Percentiles rank a stretch among this genome's conserved stretches.
These are phyloP conservation scores for Galerina sulciceps DNA, from an alignment of 768 basidiomycete species.

Conservation along the genomic window DNA sequence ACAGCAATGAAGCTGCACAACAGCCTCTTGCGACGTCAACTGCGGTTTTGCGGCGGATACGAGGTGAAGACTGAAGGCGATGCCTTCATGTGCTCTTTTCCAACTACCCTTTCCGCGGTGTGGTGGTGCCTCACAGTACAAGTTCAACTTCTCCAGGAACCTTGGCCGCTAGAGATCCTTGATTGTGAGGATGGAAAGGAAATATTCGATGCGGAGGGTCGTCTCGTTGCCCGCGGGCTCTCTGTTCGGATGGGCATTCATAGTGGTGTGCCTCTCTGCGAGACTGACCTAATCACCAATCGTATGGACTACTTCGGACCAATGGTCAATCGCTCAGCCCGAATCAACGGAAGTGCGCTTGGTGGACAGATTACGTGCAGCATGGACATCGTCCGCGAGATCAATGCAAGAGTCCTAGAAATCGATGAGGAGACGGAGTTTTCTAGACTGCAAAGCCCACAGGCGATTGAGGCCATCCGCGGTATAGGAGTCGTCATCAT, in stretches of 20 bases:
- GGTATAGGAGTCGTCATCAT: conserved; percentile 71
- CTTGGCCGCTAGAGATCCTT: conserved; percentile 93
- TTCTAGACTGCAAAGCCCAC: conserved; percentile 56
- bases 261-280: conserved; percentile 87
- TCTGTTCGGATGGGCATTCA: conserved; percentile 99
- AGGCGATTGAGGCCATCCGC: conserved; percentile 76
- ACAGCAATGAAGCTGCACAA: conserved; percentile 94
- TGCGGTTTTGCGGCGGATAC: conserved; percentile 93
- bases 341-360: conserved; percentile 80
- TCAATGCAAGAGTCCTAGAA: conserved; percentile 63
- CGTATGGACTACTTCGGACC: conserved; percentile 99
- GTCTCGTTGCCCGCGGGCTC: conserved; percentile 81
- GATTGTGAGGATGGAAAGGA: conserved; percentile 91
- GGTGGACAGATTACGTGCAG: conserved; percentile 96
- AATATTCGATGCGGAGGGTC: conserved; percentile 66
- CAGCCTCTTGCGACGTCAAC: conserved; percentile 77
- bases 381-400: conserved; percentile 84
- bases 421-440: conserved; percentile 62
- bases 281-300: conserved; percentile 86
- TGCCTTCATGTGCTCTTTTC: conserved; percentile 98
- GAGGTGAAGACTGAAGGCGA: conserved; percentile 99
- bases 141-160: conserved; percentile 73
- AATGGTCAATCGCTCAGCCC: conserved; percentile 92
- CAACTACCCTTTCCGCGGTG: conserved; percentile 81
- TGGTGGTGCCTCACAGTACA: conserved; percentile 93